Base-by-base conservation (phyloP, 2,329 filamentous ascomycete genomes). In the Penicillium griseofulvum region DNA sequence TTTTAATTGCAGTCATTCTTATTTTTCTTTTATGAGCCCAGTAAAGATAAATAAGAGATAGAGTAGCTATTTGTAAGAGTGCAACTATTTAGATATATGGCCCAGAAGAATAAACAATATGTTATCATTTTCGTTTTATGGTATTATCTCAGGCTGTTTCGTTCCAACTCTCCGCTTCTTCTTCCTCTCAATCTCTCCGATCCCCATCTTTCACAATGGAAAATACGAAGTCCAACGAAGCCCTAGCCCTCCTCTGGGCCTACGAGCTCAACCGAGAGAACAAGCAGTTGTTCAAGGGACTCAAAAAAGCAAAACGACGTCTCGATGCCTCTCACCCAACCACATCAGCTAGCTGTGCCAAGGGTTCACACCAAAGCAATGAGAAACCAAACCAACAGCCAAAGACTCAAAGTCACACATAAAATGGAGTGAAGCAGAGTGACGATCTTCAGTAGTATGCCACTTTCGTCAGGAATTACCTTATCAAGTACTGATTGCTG, bases 251-350 rank as follows among this genome's bases (percentile, higher is more conserved):
- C 9, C 51, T 54, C 9, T 54, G 51, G 51, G 51, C 51, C 16
- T 54, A 54, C 8, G 51, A 54, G 10, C 28, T 54, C 11, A 28
- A 31, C n/a, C 37, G 51, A 11, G 29, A 54, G 17, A 54, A 54
- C 9, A 49, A 36, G 24, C 45, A 48, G 4, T 28, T 54, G 37
- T 54, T 54, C 19, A 49, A 54, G 22, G 45, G 51, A 8, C 51
- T 54, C 36, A 42, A 33, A 12, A 54, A 54, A 37, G 5, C 29
- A 9, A 41, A 49, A 10, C 51, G 29, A 11, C 24, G 7, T 29
- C 36, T 53, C 19, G 4, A 44, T 33, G 37, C n/a, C 16, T 24
- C 8, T 34, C 48, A 17, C 3, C 4, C 22, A 42, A 17, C 29
- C 22, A 19, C 16, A 2, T 34, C 48, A 31, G 29, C 28, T 7